A percentile compares a stretch with the other conserved stretches of the same genome.
Conservation (phyloP, 2,329 filamentous ascomycete genomes). For the Verticillium isaacii region DNA sequence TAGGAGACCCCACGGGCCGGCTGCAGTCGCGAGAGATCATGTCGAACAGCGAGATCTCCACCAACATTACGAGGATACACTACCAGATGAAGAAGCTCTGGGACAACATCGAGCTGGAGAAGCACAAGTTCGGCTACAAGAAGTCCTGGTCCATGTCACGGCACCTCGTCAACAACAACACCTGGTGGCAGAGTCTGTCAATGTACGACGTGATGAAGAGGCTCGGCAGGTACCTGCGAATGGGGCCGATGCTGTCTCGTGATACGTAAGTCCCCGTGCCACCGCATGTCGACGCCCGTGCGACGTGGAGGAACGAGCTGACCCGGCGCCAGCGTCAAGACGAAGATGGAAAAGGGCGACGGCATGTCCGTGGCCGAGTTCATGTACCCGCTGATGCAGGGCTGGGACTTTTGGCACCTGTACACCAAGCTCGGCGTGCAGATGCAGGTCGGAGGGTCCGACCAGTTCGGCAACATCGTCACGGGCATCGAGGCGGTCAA, state of each 20-base stretch:
- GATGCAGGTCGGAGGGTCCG: slow-evolving; percentile 89
- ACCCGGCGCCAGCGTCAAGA: slow-evolving; percentile 55
- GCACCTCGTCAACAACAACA: slow-evolving; percentile 72
- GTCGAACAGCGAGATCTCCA: slow-evolving; percentile 44
- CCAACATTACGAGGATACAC: slow-evolving; percentile 65
- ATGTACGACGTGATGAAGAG: slow-evolving; percentile 71
- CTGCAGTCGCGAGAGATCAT: slow-evolving; percentile 55
- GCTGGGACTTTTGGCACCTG: slow-evolving; percentile 94
- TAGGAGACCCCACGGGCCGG: slow-evolving; percentile 75
- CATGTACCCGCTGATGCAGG: slow-evolving; percentile 86
- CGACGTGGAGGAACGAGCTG: background rate
- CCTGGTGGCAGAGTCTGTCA: slow-evolving; percentile 71
- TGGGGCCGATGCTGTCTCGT: slow-evolving; percentile 82
- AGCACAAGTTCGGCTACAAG: slow-evolving; percentile 58
- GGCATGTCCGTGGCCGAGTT: slow-evolving; percentile 96
- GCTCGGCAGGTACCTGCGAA: slow-evolving; percentile 67
- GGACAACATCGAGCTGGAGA: slow-evolving; percentile 64
- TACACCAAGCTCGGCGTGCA: slow-evolving; percentile 63
- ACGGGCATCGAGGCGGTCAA: slow-evolving; percentile 84
- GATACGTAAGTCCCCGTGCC: slow-evolving; percentile 64
- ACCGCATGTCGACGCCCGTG: background rate
- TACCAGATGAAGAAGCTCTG: slow-evolving; percentile 70
- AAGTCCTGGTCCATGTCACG: slow-evolving; percentile 62
- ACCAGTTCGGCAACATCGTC: slow-evolving; percentile 95
- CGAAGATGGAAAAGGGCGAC: slow-evolving; percentile 75